Percentiles rank a stretch among this genome's conserved stretches.
Evolutionary conservation across 106 monocot species (phyloP).

Genomic region (Narthecium ossifragum): DNA sequence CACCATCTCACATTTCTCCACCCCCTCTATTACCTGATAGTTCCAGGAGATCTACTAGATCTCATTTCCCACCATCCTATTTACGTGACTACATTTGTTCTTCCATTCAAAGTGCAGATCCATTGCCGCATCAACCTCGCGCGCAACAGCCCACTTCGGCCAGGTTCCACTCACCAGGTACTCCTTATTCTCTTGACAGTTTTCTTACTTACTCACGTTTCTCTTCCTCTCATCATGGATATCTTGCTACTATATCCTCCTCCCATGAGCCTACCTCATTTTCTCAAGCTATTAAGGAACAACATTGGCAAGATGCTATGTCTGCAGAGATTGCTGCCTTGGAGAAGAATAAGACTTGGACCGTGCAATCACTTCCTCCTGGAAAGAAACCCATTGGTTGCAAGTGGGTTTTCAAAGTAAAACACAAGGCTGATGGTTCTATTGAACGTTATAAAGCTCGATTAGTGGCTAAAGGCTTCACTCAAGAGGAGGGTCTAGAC

Average conservation of each 20-base stretch:
- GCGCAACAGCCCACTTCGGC: no score
- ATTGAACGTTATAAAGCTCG: neutral
- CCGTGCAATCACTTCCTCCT: neutral
- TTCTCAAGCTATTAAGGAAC: neutral
- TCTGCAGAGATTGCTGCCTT: neutral
- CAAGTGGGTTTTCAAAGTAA: slow-evolving; percentile 3
- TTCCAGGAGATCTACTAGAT: neutral
- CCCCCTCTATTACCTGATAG: neutral
- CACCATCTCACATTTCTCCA: no score
- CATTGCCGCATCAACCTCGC: no score
- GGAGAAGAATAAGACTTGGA: neutral
- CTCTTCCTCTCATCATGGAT: neutral
- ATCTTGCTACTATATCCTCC: neutral
- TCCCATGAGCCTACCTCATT: neutral
- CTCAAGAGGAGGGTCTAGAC: neutral
- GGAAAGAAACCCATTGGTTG: neutral
- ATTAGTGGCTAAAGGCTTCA: neutral
- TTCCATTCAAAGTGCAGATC: neutral
- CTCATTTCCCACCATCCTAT: neutral
- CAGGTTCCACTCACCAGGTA: no score
- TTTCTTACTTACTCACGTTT: neutral
- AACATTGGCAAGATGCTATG: neutral
- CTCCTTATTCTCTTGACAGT: neutral
- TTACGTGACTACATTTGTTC: neutral
- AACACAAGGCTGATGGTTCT: neutral